phyloP scores from a whole-genome alignment of 1,139 yeast genomes.

The Geotrichum candidum region DNA sequence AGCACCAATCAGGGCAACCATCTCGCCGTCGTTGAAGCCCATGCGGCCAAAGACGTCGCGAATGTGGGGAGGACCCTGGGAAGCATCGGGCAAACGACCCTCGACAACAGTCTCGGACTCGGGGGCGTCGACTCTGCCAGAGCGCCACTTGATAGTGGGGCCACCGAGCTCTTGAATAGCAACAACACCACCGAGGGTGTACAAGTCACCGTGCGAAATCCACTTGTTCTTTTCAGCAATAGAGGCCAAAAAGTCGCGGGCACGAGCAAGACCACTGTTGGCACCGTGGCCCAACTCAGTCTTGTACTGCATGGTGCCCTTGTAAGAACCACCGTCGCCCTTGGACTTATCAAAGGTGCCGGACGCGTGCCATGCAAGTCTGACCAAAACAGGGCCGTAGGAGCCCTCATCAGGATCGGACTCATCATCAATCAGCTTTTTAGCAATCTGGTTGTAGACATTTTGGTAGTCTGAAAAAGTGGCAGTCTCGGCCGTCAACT shows the following conservation, averaged over 20 bases:
- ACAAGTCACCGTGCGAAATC: slow-evolving; percentile 81
- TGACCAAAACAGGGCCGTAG: slow-evolving; percentile 58
- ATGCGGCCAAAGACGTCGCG: slow-evolving; percentile 59
- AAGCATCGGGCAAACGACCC: slow-evolving; percentile 78
- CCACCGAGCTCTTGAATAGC: slow-evolving; percentile 86
- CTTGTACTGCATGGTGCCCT: slow-evolving; percentile 73
- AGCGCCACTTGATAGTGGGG: slow-evolving; percentile 81
- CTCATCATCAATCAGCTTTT: slow-evolving; percentile 63
- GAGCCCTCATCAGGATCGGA: slow-evolving; percentile 67
- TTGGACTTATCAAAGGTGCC: slow-evolving; percentile 61
- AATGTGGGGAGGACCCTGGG: slow-evolving; percentile 62
- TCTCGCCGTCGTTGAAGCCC: slow-evolving; percentile 77
- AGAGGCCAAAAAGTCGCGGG: slow-evolving; percentile 58
- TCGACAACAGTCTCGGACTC: slow-evolving; percentile 51
- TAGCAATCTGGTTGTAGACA: slow-evolving; percentile 76
- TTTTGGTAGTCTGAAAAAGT: slow-evolving; percentile 57
- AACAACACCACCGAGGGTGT: slow-evolving; percentile 80
- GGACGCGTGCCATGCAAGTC: slow-evolving; percentile 72
- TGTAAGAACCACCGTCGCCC: slow-evolving; percentile 70
- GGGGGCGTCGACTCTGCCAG: slow-evolving; percentile 62
- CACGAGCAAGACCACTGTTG: slow-evolving; percentile 66
- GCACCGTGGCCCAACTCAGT: slow-evolving; percentile 66
- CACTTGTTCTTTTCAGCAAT: slow-evolving; percentile 61
- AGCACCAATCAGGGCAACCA: slow-evolving; percentile 83
- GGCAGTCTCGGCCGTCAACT: slow-evolving; percentile 30